A percentile compares a stretch with the other conserved stretches of the same genome.
phyloP scores from a whole-genome alignment of 2,329 filamentous ascomycete species.

The Eutypella sp. region DNA sequence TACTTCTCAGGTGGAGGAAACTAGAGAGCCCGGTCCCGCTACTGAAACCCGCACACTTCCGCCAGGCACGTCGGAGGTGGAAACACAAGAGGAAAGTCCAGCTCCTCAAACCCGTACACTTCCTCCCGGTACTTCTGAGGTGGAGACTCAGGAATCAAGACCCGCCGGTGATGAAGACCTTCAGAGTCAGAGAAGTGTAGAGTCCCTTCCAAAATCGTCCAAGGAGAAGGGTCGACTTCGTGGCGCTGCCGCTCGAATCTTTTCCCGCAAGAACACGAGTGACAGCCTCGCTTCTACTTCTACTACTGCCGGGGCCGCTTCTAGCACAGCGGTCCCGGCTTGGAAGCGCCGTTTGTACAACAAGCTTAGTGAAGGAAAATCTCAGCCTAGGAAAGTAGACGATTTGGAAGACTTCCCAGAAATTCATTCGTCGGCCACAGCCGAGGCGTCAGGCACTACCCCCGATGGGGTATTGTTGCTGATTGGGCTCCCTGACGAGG shows the following conservation, averaged over 20 bases:
- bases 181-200: constrained; percentile 15
- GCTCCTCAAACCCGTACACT: no score
- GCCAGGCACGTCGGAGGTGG: no score
- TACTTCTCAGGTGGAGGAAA: no score
- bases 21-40: no score
- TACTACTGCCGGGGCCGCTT: neutral
- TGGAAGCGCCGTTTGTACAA: constrained; percentile 13
- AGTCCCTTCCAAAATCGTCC: constrained; percentile 15
- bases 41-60: no score
- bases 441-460: neutral
- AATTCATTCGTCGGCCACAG: no score
- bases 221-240: constrained; percentile 21
- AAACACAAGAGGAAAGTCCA: neutral
- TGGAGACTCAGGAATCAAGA: constrained; percentile 1
- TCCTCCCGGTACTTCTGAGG: neutral
- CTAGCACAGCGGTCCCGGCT: constrained; percentile 9
- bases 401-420: constrained; percentile 10
- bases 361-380: constrained; percentile 7
- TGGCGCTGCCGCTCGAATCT: constrained; percentile 9
- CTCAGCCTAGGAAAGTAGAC: constrained; percentile 11
- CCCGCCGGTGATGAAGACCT: constrained; percentile 15
- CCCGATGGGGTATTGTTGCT: no score
- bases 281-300: neutral
- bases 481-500: no score
- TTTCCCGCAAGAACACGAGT: neutral